Evolutionary conservation across 805 yeast genomes (phyloP), one percentile per base, ranked within the genome.

Genomic region (Yamadazyma akitaensis): DNA sequence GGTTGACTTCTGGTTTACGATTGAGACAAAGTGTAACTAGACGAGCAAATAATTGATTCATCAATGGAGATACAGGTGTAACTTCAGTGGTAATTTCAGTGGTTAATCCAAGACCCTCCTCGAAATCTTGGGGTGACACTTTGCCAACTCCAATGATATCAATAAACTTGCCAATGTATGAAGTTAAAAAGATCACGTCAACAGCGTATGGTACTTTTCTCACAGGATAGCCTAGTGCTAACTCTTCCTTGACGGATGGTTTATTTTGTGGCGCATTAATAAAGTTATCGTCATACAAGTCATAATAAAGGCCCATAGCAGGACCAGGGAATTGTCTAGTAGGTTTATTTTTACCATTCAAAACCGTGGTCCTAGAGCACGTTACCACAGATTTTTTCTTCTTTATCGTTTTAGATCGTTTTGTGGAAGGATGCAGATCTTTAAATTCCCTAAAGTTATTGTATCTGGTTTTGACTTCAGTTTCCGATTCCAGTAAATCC

Each of bases 261-360:
- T 42, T 32, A 28, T 52, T 39, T 18, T 51, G 51, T 5, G 54
- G 36, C 6, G 54, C 53, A 5, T 46, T 43, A 35, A 68, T 45
- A 10, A 62, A 40, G 51, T 65, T 67, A 13, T 68, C 74, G 47
- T 72, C 76, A 46, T 72, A 71, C 10, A 63, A 51, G 37, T 64
- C 68, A 47, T 64, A 70, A 41, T 58, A 52, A 25, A 72, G 51
- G 0, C 66, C 62, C 3, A 71, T 56, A 38, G 71, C 53, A 1
- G 77, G 75, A 1, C 75, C 75, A 0, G 76, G 75, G 13, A 64
- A 57, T 31, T 66, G 65, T 28, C 73, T 53, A 8, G 70, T 55
- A 13, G 57, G 48, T 49, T 64, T 67, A 44, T 59, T 56, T 14
- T 59, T 56, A 16, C 59, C 58, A 21, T 58, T 61, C 3, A 63